phyloP scores from a whole-genome alignment of 345 rosid genomes.

The Rubroshorea leprosula region DNA sequence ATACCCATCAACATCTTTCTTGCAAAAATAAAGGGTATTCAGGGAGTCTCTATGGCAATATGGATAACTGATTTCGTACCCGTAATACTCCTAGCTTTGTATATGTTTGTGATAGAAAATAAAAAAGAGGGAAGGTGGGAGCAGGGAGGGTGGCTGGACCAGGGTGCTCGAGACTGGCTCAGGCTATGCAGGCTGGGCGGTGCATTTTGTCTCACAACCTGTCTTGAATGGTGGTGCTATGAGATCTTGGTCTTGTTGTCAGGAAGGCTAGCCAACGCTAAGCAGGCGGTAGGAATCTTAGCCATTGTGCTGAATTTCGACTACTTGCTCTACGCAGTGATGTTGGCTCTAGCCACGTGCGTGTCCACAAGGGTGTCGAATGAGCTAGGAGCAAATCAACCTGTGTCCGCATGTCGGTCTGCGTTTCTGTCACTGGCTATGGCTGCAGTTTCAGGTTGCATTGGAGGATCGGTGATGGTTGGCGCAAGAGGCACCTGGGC shows the following conservation, averaged over 20 bases:
- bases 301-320: conserved; percentile 78
- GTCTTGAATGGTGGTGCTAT: conserved; percentile 99
- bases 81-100: conserved; percentile 43
- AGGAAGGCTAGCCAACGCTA: conserved; percentile 58
- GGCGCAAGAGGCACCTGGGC: conserved; percentile 73
- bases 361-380: conserved; percentile 81
- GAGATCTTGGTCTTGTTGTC: conserved; percentile 80
- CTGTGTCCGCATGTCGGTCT: conserved; percentile 42
- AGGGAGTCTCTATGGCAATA: conserved; percentile 76
- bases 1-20: conserved; percentile 62
- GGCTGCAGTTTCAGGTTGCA: conserved; percentile 40
- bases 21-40: conserved; percentile 51
- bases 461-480: conserved; percentile 49
- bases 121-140: conserved; percentile 40
- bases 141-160: conserved; percentile 67
- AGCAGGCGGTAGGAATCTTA: conserved; percentile 51
- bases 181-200: conserved; percentile 63
- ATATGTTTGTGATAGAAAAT: conserved; percentile 37
- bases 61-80: conserved; percentile 67
- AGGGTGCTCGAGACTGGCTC: conserved; percentile 50
- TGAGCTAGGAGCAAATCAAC: conserved; percentile 75
- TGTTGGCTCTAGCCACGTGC: conserved; percentile 70
- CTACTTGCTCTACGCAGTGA: conserved; percentile 71
- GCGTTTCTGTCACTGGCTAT: conserved; percentile 43
- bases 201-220: conserved; percentile 84